Evolutionary conservation across 352 stramenopile species (phyloP), one percentile per base, ranked within the genome.

Genomic region (Globisporangium ultimum): DNA sequence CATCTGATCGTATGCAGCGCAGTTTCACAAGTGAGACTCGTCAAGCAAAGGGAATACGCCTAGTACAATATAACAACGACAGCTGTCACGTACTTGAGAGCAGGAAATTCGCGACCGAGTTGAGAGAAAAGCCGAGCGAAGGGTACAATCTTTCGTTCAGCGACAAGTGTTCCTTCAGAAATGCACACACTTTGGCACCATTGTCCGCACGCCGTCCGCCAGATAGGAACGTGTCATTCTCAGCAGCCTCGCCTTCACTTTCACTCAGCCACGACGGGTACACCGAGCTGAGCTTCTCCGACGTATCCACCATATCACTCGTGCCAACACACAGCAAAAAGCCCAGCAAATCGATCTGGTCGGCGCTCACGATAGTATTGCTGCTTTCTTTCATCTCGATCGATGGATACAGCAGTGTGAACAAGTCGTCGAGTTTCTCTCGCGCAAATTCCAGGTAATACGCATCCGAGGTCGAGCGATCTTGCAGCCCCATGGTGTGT

Each of bases 81-180:
- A 6, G 12, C 20, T 6, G 24, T 5, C 24, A 60, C 51, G 46
- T 46, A 61, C 60, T 61, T 18, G 60, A 36, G 13, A 66, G 60
- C 40, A 55, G 20, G 20, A 66, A 66, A 32, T 47, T 48, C 38
- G 61, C 28, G 15, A 64, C 41, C n/a, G 61, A 64, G 38, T 46
- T 60, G 21, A 91, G 64, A 42, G 80, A 76, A 53, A 90, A 94
- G 0, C 82, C 85, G 21, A 91, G 72, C 0, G 82, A 79, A 7
- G 85, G 85, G 53, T 94, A 94, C 61, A 94, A 54, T 61, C 71
- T 87, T 60, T 91, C 81, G 50, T 92, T 94, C 55, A 94, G 63
- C 48, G 83, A 73, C 56, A 92, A 55, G 20, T 89, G 71, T 9
- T 73, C 86, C 66, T 91, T 91, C 68, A 89, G 84, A 51, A 90